These are phyloP conservation scores for Penicillium sp. DNA, from an alignment of 2,329 filamentous ascomycete species.

Conservation along the genomic window DNA sequence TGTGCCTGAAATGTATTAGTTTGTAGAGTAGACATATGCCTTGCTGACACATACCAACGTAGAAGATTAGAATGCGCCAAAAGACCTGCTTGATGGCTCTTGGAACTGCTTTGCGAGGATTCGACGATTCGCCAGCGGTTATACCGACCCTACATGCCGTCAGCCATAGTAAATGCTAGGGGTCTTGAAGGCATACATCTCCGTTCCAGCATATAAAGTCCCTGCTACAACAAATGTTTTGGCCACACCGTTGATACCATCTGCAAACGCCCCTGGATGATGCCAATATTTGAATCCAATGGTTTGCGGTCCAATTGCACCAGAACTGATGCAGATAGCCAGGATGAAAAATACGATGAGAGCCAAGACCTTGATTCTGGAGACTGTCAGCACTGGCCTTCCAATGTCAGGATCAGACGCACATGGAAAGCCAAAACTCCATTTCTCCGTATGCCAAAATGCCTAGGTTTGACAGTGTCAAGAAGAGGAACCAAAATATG, in stretches of 20 bases:
- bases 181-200: conserved; percentile 23
- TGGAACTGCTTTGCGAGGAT: conserved; percentile 49
- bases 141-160: conserved; percentile 33
- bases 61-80: conserved; percentile 54
- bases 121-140: conserved; percentile 38
- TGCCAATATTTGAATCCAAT: conserved; percentile 42
- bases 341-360: conserved; percentile 35
- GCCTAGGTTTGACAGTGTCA: conserved; percentile 42
- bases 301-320: conserved; percentile 29
- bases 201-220: conserved; percentile 36
- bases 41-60: conserved; percentile 49
- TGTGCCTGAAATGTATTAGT: conserved; percentile 47
- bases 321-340: conserved; percentile 35
- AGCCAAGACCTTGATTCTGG: conserved; percentile 34
- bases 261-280: conserved; percentile 35
- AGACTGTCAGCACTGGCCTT: background rate
- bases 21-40: too few relatives aligned
- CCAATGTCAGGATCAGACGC: background rate
- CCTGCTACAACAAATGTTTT: conserved; percentile 37
- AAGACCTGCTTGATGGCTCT: conserved; percentile 44
- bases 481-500: conserved; percentile 48
- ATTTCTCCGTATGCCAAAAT: conserved; percentile 55
- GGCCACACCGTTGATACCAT: conserved; percentile 38
- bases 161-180: background rate
- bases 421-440: conserved; percentile 48